Conservation (phyloP, 176 grass and related monocot genomes). For the Bromus sterilis region DNA sequence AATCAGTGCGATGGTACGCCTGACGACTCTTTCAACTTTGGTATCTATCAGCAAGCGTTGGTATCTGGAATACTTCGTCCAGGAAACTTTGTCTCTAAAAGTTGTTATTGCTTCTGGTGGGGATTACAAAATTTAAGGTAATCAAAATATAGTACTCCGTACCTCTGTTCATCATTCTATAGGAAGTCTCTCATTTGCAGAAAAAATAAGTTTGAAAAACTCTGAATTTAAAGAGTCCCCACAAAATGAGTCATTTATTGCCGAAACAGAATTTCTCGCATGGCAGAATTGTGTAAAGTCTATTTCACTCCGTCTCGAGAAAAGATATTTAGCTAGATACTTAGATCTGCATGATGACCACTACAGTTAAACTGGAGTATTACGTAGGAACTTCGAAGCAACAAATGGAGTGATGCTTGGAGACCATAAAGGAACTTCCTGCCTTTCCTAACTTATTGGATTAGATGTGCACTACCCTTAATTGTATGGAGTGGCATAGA, state of each 20-base stretch:
- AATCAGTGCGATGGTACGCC: conserved; percentile 5
- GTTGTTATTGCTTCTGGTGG: conserved; percentile 97
- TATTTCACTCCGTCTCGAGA: neutral
- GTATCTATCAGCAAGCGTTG: conserved; percentile 55
- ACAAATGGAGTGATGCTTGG: neutral
- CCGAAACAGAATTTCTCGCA: neutral
- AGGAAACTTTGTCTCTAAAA: conserved; percentile 66
- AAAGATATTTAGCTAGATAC: neutral
- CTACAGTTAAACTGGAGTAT: neutral
- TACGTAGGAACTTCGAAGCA: neutral
- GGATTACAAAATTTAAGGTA: conserved; percentile 87
- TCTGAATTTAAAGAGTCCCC: neutral
- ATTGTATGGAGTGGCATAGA: neutral
- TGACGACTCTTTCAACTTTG: conserved; percentile 38
- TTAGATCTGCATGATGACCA: neutral
- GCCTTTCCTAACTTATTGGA: neutral
- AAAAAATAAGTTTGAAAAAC: neutral
- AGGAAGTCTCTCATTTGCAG: neutral
- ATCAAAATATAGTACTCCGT: neutral
- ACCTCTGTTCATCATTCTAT: neutral
- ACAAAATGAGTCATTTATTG: neutral
- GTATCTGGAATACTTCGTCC: conserved; percentile 49
- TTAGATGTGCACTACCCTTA: neutral
- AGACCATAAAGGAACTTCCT: neutral
- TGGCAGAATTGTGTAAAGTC: neutral